phyloP scores from a whole-genome alignment of 768 basidiomycete species.

The Serendipita sp. region DNA sequence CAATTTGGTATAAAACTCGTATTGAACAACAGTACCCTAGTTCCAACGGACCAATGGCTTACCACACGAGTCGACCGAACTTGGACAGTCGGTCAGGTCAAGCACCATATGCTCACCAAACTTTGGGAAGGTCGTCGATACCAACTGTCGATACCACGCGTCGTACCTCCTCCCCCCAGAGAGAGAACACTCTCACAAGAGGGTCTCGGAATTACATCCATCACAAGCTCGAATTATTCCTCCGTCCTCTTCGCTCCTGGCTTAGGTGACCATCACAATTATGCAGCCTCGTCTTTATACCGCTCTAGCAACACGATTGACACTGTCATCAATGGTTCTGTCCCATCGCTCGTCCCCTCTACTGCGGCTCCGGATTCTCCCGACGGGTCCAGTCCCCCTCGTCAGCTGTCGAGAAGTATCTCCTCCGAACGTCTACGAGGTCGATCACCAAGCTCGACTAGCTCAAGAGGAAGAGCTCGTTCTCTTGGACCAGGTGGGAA shows the following conservation, averaged over 20 bases:
- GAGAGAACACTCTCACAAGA: background rate
- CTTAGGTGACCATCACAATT: background rate
- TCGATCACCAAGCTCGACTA: background rate
- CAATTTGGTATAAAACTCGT: background rate
- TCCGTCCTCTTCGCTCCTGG: background rate
- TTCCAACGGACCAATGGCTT: constrained; percentile 11
- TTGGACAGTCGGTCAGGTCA: constrained; percentile 7
- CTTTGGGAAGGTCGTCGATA: background rate
- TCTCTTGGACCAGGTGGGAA: background rate
- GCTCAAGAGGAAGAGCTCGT: background rate
- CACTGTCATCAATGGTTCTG: background rate
- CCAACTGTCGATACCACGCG: background rate
- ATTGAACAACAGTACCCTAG: background rate
- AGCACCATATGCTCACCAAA: constrained; percentile 6
- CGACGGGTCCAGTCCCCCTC: background rate
- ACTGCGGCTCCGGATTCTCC: background rate
- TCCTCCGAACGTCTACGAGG: background rate
- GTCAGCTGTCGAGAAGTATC: background rate
- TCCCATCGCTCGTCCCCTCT: background rate
- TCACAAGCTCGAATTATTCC: constrained; percentile 1
- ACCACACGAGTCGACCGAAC: constrained; percentile 11
- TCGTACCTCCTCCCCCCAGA: background rate
- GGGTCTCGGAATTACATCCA: background rate
- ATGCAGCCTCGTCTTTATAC: background rate
- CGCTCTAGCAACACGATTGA: background rate